Evolutionary conservation across 2,329 filamentous ascomycete species (phyloP).

Genomic region (Aspergillus ibericus): DNA sequence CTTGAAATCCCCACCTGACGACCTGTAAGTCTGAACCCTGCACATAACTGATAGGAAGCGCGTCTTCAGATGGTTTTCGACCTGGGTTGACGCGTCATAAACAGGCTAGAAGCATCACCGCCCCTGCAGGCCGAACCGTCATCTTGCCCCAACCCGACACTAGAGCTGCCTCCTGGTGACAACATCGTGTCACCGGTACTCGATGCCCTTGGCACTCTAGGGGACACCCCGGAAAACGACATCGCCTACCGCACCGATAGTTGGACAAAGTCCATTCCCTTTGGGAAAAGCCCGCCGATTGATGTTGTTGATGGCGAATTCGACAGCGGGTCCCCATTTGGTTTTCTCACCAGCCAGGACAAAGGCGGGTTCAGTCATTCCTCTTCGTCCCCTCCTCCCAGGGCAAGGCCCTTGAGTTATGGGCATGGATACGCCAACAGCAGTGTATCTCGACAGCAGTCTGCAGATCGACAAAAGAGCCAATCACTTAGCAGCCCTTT

Average conservation of each 20-base stretch:
- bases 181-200: conserved; percentile 40
- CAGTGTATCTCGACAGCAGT: conserved; percentile 38
- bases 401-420: conserved; percentile 45
- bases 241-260: conserved; percentile 40
- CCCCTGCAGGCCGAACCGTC: conserved; percentile 31
- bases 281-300: conserved; percentile 46
- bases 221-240: conserved; percentile 34
- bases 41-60: too few species aligned
- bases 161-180: conserved; percentile 26
- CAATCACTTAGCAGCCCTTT: conserved; percentile 39
- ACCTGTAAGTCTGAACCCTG: conserved; percentile 35
- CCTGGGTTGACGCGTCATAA: not conserved
- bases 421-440: conserved; percentile 40
- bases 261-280: conserved; percentile 48
- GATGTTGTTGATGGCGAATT: conserved; percentile 37
- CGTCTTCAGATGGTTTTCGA: not conserved
- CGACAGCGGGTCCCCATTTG: conserved; percentile 40
- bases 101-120: conserved; percentile 30
- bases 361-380: conserved; percentile 43
- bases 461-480: conserved; percentile 40
- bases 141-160: conserved; percentile 30
- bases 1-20: conserved; percentile 33
- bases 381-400: conserved; percentile 46
- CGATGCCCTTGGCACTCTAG: conserved; percentile 37
- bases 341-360: conserved; percentile 39